A percentile compares a stretch with the other conserved stretches of the same genome.
phyloP scores from a whole-genome alignment of 2,329 filamentous ascomycete species.

The Hirsutella minnesotensis region DNA sequence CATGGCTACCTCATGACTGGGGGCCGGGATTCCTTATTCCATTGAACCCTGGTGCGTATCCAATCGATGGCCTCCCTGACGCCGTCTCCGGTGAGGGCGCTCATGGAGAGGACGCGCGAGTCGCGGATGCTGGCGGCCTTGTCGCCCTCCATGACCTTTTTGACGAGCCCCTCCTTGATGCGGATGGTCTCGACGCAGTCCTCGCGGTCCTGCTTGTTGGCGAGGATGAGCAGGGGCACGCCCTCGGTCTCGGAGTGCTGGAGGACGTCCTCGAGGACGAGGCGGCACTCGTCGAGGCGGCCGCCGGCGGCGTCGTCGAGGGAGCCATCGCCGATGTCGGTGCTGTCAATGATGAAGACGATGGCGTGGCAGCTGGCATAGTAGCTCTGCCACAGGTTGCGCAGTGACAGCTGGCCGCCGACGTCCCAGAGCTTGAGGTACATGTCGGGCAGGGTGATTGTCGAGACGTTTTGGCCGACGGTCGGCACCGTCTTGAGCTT shows the following conservation, averaged over 20 bases:
- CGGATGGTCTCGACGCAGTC: conserved; percentile 95
- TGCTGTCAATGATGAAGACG: conserved; percentile 93
- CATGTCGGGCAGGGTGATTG: conserved; percentile 82
- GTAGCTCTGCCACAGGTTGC: conserved; percentile 91
- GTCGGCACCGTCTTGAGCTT: conserved; percentile 86
- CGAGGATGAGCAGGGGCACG: conserved; percentile 81
- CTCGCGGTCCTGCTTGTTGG: conserved; percentile 96
- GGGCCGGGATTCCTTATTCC: conserved; percentile 89
- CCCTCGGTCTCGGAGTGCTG: conserved; percentile 80
- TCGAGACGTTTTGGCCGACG: conserved; percentile 92
- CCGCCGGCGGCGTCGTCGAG: conserved; percentile 40
- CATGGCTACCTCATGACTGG: conserved; percentile 75
- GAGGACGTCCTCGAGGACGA: conserved; percentile 83
- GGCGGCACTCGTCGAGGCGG: conserved; percentile 74
- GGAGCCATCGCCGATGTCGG: conserved; percentile 78
- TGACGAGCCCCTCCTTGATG: conserved; percentile 92
- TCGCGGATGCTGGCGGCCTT: conserved; percentile 79
- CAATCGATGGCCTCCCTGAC: conserved; percentile 96
- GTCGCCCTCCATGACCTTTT: conserved; percentile 91
- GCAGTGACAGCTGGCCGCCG: conserved; percentile 79
- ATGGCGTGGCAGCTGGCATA: conserved; percentile 92
- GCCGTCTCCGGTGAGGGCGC: conserved; percentile 76
- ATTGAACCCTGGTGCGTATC: conserved; percentile 82
- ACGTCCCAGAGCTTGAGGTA: conserved; percentile 99
- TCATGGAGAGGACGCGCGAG: conserved; percentile 81